Evolutionary conservation across 2,329 filamentous ascomycete genomes (phyloP).

Genomic region (Colletotrichum higginsianum): DNA sequence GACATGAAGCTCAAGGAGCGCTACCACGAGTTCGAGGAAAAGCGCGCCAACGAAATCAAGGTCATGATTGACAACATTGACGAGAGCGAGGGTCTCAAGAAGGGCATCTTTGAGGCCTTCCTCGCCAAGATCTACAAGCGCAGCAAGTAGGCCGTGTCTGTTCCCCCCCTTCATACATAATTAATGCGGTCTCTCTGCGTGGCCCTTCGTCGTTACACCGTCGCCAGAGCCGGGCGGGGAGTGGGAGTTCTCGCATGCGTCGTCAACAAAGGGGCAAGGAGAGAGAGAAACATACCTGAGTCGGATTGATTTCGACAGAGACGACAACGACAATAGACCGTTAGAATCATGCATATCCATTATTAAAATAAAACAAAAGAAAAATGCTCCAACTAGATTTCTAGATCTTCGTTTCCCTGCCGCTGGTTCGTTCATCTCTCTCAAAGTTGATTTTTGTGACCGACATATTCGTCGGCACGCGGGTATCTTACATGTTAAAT

Average conservation of each 20-base stretch:
- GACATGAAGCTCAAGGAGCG: slow-evolving; percentile 87
- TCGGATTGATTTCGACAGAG: slow-evolving; percentile 27
- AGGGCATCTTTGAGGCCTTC: slow-evolving; percentile 90
- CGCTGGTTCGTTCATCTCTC: background rate
- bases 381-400: slow-evolving; percentile 18
- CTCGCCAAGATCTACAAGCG: slow-evolving; percentile 98
- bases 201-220: background rate
- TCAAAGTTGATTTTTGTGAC: slow-evolving; percentile 16
- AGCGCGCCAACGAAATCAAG: slow-evolving; percentile 83
- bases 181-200: slow-evolving; percentile 15
- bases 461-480: slow-evolving; percentile 28
- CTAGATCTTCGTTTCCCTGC: background rate
- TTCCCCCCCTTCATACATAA: too few species aligned
- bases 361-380: slow-evolving; percentile 36
- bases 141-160: slow-evolving; percentile 77
- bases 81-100: slow-evolving; percentile 90
- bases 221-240: background rate
- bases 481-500: slow-evolving; percentile 41
- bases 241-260: background rate
- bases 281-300: slow-evolving; percentile 37
- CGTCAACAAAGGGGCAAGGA: background rate
- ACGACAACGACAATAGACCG: slow-evolving; percentile 36
- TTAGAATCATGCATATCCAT: slow-evolving; percentile 35
- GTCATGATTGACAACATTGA: slow-evolving; percentile 84
- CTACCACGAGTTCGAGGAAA: slow-evolving; percentile 93